These are phyloP conservation scores for Leptographium lundbergii DNA, from an alignment of 2,329 filamentous ascomycete species.

Conservation along the genomic window DNA sequence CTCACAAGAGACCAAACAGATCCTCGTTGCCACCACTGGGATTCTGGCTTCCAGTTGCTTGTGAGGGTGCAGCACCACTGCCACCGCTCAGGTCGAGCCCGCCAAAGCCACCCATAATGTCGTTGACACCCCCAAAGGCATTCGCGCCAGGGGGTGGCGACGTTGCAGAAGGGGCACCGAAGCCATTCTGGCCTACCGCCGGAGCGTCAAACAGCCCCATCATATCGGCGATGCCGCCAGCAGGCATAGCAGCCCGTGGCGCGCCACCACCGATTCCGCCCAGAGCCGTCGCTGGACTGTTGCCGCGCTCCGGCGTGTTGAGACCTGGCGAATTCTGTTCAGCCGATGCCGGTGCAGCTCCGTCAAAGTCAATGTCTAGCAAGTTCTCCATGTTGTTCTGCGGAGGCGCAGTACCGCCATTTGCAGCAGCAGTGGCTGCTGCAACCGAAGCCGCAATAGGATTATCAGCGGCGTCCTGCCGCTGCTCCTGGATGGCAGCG, in stretches of 20 bases:
- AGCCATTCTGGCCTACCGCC: conserved; percentile 27
- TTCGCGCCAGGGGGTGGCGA: conserved; percentile 15
- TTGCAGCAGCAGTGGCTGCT: conserved; percentile 40
- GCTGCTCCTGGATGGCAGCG: conserved; percentile 91
- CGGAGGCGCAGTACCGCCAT: conserved; percentile 22
- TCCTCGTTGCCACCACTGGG: conserved; percentile 45
- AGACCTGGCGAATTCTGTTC: conserved; percentile 37
- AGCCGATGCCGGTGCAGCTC: conserved; percentile 77
- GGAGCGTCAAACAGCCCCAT: conserved; percentile 60
- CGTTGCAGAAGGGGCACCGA: background rate
- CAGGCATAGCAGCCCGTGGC: conserved; percentile 21
- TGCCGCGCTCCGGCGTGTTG: conserved; percentile 56
- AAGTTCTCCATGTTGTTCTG: conserved; percentile 87
- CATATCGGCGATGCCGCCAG: conserved; percentile 46
- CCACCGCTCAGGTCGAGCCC: conserved; percentile 63
- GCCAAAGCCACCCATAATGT: conserved; percentile 83
- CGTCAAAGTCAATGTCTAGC: conserved; percentile 61
- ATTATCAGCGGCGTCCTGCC: conserved; percentile 84
- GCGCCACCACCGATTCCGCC: conserved; percentile 12
- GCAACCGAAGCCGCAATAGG: conserved; percentile 79
- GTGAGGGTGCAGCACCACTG: conserved; percentile 42
- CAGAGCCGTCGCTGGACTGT: conserved; percentile 39
- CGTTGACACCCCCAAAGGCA: conserved; percentile 55
- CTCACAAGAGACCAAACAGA: conserved; percentile 43
- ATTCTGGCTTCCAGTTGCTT: conserved; percentile 45